Base-by-base conservation (phyloP, 306 rosid genomes). In the Phaseolus lunatus region DNA sequence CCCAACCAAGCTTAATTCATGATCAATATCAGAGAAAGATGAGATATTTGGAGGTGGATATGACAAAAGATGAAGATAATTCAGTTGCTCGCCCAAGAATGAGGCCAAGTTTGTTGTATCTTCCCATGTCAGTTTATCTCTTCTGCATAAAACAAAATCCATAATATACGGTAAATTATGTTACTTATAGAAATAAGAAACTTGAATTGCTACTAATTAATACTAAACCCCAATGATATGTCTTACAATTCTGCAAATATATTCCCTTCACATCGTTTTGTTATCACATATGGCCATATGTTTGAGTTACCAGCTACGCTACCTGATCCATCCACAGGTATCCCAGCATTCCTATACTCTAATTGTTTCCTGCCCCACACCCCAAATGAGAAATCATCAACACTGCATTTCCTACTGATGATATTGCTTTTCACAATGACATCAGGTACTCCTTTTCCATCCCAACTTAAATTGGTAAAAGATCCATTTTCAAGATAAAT, bases 211-310 rank as follows among this genome's bases (percentile, higher is more conserved):
- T 20, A n/a, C 66, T 47, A 47, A 64, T 50, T 67, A 56, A 61
- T 53, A 18, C 47, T 54, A 63, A 74, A 69, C 50, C 31, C 48
- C 53, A 45, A 29, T 52, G 67, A 78, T 22, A 76, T 67, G 43
- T 82, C 99, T 86, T 88, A 95, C 99, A 95, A 22, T 31, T 92
- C 90, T 11, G 93, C 99, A 81, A 83, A 95, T 77, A 90, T 89
- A 71, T 90, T 89, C 56, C 99, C 99, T 52, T 76, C 76, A 75
- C 99, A 92, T 48, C 97, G 83, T 76, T 86, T 92, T 54, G 86
- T 86, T 83, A 95, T 86, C 79, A 89, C 76, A 80, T 89, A 95
- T 24, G 99, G 99, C 99, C 97, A 95, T 77, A 90, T 87, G 41
- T 80, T 79, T 48, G 89, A 68, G 78, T 61, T 75, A 80, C 81